Evolutionary conservation across 2,329 filamentous ascomycete species (phyloP), one percentile per base, ranked within the genome.

Genomic region (Tricladium varicosporioides): DNA sequence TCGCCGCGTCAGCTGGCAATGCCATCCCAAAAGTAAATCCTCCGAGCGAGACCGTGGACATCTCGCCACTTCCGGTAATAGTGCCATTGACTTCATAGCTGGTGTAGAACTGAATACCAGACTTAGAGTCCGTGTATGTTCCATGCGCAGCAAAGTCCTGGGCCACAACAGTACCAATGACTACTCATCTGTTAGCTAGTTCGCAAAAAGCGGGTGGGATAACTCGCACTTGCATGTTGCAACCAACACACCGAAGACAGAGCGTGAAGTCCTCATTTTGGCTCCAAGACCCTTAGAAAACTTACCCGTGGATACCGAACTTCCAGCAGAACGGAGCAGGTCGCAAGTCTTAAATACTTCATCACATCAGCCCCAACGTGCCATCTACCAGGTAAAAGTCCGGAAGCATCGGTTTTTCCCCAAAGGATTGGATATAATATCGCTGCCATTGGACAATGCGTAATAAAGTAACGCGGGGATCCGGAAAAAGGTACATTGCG

Each of bases 11-110:
- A 14, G 70, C 63, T 5, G 83, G 83, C 13, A 86, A 71, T 1
- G 78, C 79, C 52, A 86, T 65, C 64, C 83, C 83, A 50, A 81
- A 81, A 33, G 76, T 78, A 52, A 81, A 74, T 27, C 76, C 76
- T 53, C 76, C 79, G 47, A 51, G 47, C 16, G 65, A 65, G 32
- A 63, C 63, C 5, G 52, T 48, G 4, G 64, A 67, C 19, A 70
- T 68, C 27, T 66, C 63, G 55, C 65, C 67, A 59, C 63, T 64
- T 13, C 68, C 68, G 11, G 67, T 63, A 14, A 74, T 74, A 7
- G 74, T 70, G 5, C 70, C 70, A 53, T 73, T 69, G 43, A 69
- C 65, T 33, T 79, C 75, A 9, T 70, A 73, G 68, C 76, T 81
- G 47, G 78, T 78, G 63, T 79, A 77, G 68, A 84, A 83, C 31